Percentiles rank a stretch among this genome's conserved stretches.
Conservation (phyloP, 2,329 filamentous ascomycete species). For the Botryotinia convoluta region DNA sequence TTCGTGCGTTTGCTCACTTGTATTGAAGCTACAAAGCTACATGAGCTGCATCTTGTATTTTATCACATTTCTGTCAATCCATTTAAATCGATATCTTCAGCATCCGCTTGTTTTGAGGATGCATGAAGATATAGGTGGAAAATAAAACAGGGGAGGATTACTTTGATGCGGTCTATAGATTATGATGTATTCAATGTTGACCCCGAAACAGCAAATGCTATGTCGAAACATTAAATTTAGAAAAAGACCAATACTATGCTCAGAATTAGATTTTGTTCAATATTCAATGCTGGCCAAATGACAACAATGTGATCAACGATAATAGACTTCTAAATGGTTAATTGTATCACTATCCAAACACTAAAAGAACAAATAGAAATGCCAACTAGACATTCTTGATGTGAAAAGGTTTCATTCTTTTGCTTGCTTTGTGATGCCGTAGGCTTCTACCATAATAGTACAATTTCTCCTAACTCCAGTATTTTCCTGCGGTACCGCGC, state of each 20-base stretch:
- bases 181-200: background rate
- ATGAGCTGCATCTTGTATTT: background rate
- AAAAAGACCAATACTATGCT: background rate
- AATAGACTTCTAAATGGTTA: background rate
- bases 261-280: background rate
- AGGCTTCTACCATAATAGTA: background rate
- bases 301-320: background rate
- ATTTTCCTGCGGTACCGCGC: background rate
- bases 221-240: background rate
- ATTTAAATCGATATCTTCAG: background rate
- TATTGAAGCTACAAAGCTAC: background rate
- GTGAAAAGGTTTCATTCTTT: background rate
- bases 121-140: background rate
- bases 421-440: background rate
- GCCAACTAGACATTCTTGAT: background rate
- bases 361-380: background rate
- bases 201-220: background rate
- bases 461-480: slow-evolving; percentile 12
- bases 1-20: background rate
- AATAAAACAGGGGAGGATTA: background rate
- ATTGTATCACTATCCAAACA: background rate
- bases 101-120: background rate
- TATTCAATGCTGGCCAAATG: background rate
- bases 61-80: background rate
- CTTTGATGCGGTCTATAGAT: background rate